Conservation (phyloP, 169 alveolate genomes). For the Theileria sp. region DNA sequence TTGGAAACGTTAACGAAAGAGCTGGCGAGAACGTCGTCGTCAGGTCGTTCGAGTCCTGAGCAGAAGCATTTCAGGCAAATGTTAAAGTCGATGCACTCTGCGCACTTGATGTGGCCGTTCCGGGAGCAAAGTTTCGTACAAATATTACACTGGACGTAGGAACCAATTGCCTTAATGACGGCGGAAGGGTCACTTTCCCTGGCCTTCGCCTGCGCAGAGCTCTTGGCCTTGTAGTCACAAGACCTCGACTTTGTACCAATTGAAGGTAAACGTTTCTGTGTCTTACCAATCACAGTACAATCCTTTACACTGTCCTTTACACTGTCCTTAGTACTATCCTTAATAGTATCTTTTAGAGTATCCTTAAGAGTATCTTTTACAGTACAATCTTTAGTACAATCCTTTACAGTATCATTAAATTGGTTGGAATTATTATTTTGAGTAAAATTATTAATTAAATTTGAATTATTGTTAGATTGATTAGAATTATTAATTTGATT, state of each 20-base stretch:
- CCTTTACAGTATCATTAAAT: neutral
- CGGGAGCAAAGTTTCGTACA: conserved; percentile 75
- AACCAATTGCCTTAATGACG: conserved; percentile 61
- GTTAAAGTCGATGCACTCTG: conserved; percentile 87
- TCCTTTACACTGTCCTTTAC: neutral
- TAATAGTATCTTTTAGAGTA: no score
- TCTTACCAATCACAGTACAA: neutral
- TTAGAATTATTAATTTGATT: neutral
- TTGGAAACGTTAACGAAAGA: conserved; percentile 42
- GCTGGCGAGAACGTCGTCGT: conserved; percentile 45
- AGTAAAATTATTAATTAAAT: no score
- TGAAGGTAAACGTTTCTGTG: neutral
- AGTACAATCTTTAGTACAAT: neutral
- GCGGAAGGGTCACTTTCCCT: conserved; percentile 26
- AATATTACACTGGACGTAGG: conserved; percentile 76
- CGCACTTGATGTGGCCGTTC: conserved; percentile 82
- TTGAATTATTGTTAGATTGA: neutral
- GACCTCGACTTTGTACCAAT: conserved; percentile 2
- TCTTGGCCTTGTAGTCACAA: neutral
- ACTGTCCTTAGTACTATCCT: neutral
- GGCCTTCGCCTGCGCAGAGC: neutral
- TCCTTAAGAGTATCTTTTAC: no score
- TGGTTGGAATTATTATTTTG: neutral
- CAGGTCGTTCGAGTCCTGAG: conserved; percentile 80
- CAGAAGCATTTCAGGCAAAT: conserved; percentile 84